Evolutionary conservation across 2,329 filamentous ascomycete genomes (phyloP), one percentile per base, ranked within the genome.

Genomic region (Alternaria sp.): DNA sequence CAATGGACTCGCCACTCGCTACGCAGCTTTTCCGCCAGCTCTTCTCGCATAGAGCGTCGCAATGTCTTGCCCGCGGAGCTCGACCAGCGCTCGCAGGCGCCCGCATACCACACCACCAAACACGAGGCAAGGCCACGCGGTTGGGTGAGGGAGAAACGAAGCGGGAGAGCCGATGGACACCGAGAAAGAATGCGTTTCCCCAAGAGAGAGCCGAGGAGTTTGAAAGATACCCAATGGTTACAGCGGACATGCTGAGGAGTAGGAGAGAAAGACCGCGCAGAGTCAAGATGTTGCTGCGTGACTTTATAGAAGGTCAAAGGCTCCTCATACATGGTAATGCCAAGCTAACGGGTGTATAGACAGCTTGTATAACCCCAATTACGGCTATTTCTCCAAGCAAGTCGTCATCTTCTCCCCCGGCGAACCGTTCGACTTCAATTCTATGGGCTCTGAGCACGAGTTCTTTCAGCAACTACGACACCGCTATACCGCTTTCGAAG

Each of bases 341-440:
- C 14, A 20, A 47, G n/a, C 53, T 60, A n/a, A 60, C 12, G 2
- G 26, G 11, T 30, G 3, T 22, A 11, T 1, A 60, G 94, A 97
- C 81, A 95, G 92, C 75, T 82, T 97, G 14, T 98, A 98, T 78
- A 97, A 98, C 75, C 93, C 93, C 0, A 86, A 92, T 68, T 98
- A 97, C 75, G 94, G 94, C 69, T 97, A 97, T 82, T 97, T 97
- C 80, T 94, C 93, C 54, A 97, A 96, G 74, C 93, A 97, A 76
- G 94, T 92, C 72, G 93, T 96, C 75, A 97, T 99, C 79, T 99
- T 99, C 83, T 92, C 88, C 34, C 93, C 94, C 11, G 93, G 93
- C 58, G 89, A 94, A 64, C 93, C 95, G 4, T 99, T 99, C 81
- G 84, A 95, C 74, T 99, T 99, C 83, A 88, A 87, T 70, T 78